Conservation (phyloP, 2,329 filamentous ascomycete genomes). For the Fusarium brachygibbosum region DNA sequence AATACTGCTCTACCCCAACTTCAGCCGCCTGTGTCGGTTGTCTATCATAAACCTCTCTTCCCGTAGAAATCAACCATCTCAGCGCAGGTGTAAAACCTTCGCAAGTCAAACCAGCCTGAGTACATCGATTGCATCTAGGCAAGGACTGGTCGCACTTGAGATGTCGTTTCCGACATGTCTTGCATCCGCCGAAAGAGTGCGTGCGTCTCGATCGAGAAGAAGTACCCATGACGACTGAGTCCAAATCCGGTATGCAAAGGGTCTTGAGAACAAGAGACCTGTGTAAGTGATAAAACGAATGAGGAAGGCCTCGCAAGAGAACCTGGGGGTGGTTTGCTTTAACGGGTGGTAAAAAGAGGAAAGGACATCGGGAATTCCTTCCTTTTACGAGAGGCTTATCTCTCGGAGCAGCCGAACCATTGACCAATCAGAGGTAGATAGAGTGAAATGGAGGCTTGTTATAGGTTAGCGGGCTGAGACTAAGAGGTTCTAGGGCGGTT, state of each 20-base stretch:
- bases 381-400: constrained; percentile 27
- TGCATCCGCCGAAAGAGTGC: constrained; percentile 43
- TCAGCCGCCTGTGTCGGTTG: constrained; percentile 30
- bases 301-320: constrained; percentile 1
- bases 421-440: constrained; percentile 1
- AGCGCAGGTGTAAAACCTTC: constrained; percentile 41
- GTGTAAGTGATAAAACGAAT: neutral
- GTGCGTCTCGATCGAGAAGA: constrained; percentile 34
- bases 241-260: neutral
- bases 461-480: neutral
- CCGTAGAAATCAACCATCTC: constrained; percentile 40
- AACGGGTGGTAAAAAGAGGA: constrained; percentile 23
- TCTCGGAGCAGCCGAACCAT: constrained; percentile 1
- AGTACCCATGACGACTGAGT: neutral
- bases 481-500: constrained; percentile 15
- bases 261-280: neutral
- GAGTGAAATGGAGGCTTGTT: neutral
- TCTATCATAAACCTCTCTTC: constrained; percentile 35
- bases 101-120: constrained; percentile 32
- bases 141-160: constrained; percentile 42
- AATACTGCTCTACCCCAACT: constrained; percentile 29
- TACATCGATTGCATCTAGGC: constrained; percentile 38
- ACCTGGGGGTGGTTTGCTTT: constrained; percentile 16
- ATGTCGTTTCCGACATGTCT: constrained; percentile 44
- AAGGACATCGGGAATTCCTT: constrained; percentile 34